phyloP scores from a whole-genome alignment of 768 basidiomycete species.

The Hygrocybe punicea region DNA sequence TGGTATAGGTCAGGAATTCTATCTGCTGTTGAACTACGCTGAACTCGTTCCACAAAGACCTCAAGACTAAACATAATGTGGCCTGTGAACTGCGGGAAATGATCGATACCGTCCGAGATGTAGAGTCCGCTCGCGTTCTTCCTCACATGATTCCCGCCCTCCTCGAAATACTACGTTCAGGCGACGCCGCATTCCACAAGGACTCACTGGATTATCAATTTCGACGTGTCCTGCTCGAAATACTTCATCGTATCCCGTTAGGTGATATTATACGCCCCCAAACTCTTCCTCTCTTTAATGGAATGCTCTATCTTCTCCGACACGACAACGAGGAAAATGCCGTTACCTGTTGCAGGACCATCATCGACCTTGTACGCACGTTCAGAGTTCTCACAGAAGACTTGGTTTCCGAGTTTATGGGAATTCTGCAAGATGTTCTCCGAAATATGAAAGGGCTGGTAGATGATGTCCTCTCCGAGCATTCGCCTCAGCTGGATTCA shows the following conservation, averaged over 20 bases:
- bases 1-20: conserved; percentile 51
- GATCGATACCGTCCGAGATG: conserved; percentile 74
- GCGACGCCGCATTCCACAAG: conserved; percentile 63
- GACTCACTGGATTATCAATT: conserved; percentile 74
- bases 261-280: conserved; percentile 75
- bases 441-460: conserved; percentile 71
- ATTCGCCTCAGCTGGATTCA: conserved; percentile 52
- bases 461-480: conserved; percentile 67
- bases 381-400: conserved; percentile 73
- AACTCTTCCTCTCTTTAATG: conserved; percentile 61
- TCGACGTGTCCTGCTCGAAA: conserved; percentile 83
- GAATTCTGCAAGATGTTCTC: conserved; percentile 75
- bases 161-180: conserved; percentile 66
- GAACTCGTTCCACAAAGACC: conserved; percentile 43
- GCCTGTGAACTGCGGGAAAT: conserved; percentile 78
- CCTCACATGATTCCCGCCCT: conserved; percentile 72
- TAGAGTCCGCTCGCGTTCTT: conserved; percentile 66
- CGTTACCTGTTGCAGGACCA: conserved; percentile 80
- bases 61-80: conserved; percentile 65
- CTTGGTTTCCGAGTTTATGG: conserved; percentile 72
- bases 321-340: conserved; percentile 97
- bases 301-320: conserved; percentile 80
- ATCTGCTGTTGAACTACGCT: conserved; percentile 2
- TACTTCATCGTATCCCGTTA: conserved; percentile 81
- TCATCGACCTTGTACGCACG: conserved; percentile 82